Evolutionary conservation across 176 grass and related monocot species (phyloP).

Genomic region (Oryza longistaminata): DNA sequence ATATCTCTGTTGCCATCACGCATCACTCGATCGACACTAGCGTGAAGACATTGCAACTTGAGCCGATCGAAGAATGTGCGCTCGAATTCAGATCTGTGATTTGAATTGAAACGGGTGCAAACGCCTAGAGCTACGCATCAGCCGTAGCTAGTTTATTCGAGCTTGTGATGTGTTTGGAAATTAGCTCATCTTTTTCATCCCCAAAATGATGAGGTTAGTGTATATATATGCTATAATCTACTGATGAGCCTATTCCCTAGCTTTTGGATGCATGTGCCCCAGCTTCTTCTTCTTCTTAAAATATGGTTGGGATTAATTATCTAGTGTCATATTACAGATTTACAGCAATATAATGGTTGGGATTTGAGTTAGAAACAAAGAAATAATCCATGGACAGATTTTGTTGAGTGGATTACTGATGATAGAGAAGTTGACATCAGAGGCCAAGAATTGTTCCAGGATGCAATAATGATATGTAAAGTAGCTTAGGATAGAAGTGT

Average conservation of each 20-base stretch:
- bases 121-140: neutral
- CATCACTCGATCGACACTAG: conserved; percentile 29
- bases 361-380: conserved; percentile 9
- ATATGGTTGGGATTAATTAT: too few relatives aligned
- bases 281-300: neutral
- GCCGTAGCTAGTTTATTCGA: neutral
- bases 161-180: neutral
- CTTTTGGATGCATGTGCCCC: neutral
- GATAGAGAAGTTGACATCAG: neutral
- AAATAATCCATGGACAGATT: conserved; percentile 18
- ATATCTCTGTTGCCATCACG: neutral
- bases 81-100: conserved; percentile 26
- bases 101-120: neutral
- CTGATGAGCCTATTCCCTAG: neutral
- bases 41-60: conserved; percentile 40
- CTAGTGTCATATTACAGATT: neutral
- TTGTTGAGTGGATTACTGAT: neutral
- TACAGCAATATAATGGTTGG: neutral
- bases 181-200: neutral
- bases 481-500: neutral
- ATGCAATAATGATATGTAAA: neutral
- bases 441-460: neutral
- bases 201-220: neutral
- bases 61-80: conserved; percentile 29
- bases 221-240: neutral